Conservation (phyloP, 768 basidiomycete genomes). For the Cyathus striatus region DNA sequence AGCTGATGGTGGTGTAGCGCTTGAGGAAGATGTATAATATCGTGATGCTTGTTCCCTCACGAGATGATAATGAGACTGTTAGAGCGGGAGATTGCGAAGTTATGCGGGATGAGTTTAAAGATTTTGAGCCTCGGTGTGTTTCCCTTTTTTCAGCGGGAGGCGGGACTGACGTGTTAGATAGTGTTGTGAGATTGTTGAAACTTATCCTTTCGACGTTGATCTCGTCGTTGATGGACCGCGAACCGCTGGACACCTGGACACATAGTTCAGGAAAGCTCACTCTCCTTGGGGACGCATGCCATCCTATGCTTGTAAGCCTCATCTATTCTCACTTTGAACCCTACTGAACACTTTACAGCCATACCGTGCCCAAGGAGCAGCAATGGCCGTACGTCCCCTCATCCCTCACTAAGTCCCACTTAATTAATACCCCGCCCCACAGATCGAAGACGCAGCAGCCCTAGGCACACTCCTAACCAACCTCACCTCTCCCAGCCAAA, state of each 20-base stretch:
- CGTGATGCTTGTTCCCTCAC: constrained; percentile 34
- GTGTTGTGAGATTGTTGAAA: constrained; percentile 38
- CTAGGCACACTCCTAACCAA: constrained; percentile 48
- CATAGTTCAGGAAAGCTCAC: not conserved
- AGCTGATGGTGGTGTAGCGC: constrained; percentile 14
- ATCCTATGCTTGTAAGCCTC: constrained; percentile 1
- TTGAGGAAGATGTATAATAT: constrained; percentile 38
- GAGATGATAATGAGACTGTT: constrained; percentile 39
- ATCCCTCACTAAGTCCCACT: not conserved
- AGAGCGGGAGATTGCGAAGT: constrained; percentile 40
- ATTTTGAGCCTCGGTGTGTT: constrained; percentile 43
- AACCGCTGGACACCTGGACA: not conserved
- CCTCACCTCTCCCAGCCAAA: constrained; percentile 31
- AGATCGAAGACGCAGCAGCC: constrained; percentile 28
- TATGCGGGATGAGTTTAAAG: constrained; percentile 36
- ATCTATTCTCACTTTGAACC: not conserved
- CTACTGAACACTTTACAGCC: constrained; percentile 26
- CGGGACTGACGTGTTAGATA: constrained; percentile 7
- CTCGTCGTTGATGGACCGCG: constrained; percentile 14
- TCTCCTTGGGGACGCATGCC: not conserved
- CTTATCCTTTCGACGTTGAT: constrained; percentile 41
- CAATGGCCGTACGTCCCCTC: constrained; percentile 36
- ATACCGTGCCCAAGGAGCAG: constrained; percentile 47
- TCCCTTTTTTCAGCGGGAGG: not conserved
- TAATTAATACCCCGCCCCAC: not conserved